phyloP scores from a whole-genome alignment of 345 rosid genomes.

The Microthlaspi erraticum region DNA sequence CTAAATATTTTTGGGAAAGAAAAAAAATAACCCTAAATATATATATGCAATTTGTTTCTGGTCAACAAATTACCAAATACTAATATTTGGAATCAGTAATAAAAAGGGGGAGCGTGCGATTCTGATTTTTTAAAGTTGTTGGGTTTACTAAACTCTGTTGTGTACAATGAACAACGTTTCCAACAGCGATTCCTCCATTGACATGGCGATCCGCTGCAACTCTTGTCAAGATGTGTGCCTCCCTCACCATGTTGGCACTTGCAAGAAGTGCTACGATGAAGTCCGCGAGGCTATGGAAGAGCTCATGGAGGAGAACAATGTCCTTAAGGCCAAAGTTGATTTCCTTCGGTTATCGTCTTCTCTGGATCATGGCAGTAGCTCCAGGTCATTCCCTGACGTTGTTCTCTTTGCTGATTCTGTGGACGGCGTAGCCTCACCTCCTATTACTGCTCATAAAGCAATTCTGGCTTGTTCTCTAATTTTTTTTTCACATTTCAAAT shows the following conservation, averaged over 20 bases:
- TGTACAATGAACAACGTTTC: too few species aligned
- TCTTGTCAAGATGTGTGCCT: conserved; percentile 69
- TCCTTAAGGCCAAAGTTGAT: conserved; percentile 59
- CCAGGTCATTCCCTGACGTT: conserved; percentile 55
- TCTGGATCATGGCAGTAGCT: conserved; percentile 40
- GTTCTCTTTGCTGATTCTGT: conserved; percentile 60
- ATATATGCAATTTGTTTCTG: too few species aligned
- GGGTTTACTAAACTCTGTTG: too few species aligned
- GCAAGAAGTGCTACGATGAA: conserved; percentile 64
- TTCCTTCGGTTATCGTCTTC: conserved; percentile 65
- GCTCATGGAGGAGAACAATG: conserved; percentile 66
- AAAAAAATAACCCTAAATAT: too few species aligned
- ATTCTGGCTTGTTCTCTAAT: conserved; percentile 55
- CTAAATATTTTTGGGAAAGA: too few species aligned
- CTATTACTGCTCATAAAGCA: conserved; percentile 65
- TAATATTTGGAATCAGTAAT: too few species aligned
- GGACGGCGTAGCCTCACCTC: conserved; percentile 39
- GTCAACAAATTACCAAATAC: too few species aligned
- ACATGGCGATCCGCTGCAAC: conserved; percentile 53
- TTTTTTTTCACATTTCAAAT: too few species aligned
- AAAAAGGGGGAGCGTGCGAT: too few species aligned
- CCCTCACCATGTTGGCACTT: conserved; percentile 58
- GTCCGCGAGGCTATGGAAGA: conserved; percentile 61
- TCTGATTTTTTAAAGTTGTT: too few species aligned
- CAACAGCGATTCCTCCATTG: too few species aligned